phyloP scores from a whole-genome alignment of 495 filamentous ascomycete species.

The Cercophora newfieldiana region DNA sequence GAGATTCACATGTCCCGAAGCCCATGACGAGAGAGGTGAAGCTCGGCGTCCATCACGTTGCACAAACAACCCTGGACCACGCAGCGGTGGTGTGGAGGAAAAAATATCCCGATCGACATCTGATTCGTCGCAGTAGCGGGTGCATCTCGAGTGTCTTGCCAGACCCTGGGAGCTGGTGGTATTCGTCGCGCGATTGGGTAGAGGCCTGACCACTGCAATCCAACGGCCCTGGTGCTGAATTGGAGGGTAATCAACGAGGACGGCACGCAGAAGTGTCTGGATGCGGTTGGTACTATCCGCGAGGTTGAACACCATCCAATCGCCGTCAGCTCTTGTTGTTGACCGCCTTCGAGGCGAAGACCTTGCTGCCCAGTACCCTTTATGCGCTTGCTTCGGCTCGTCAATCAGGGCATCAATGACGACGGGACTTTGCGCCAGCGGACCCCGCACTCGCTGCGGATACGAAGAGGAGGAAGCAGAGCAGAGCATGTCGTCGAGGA shows the following conservation, averaged over 20 bases:
- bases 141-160: neutral
- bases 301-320: neutral
- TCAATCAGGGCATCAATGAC: neutral
- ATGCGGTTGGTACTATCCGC: conserved; percentile 8
- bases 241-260: conserved; percentile 1
- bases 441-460: neutral
- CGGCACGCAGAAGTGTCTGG: neutral
- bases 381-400: conserved; percentile 1
- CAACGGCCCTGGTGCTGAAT: neutral
- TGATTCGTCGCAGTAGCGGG: neutral
- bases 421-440: neutral
- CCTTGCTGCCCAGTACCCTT: neutral
- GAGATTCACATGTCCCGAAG: neutral
- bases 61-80: neutral
- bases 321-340: neutral
- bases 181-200: neutral
- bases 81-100: neutral
- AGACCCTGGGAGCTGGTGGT: too few species aligned
- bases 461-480: neutral
- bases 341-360: neutral
- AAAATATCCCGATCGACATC: neutral
- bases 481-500: neutral
- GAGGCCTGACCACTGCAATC: neutral
- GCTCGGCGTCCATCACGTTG: neutral
- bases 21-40: neutral